Evolutionary conservation across 331 rosid genomes (phyloP), one percentile per base, ranked within the genome.

Genomic region (Ulmus americana): DNA sequence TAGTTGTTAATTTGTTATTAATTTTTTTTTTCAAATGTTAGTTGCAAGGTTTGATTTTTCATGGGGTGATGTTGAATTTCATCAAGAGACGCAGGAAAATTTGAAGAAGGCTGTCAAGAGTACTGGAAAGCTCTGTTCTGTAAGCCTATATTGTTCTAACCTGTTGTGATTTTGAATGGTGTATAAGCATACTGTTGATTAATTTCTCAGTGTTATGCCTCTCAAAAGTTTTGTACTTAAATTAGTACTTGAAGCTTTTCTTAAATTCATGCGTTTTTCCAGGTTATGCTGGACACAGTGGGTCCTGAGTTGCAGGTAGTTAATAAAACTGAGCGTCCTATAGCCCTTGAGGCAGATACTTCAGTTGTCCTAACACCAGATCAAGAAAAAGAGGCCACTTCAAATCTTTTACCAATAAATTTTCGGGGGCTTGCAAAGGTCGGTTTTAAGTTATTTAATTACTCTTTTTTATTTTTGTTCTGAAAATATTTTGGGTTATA

Each of bases 281-380:
- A 92, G 95, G 86, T 92, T 79, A 88, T 92, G 96, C 77, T 92
- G 78, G 96, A 92, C 76, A 92, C 97, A 0, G 91, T 83, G 55
- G 98, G 96, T 47, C 88, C 98, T 1, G 98, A 92, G 85, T 77
- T 92, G 95, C 96, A 86, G 84, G 95, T 92, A 54, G 79, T 89
- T 44, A 92, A 85, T 76, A 92, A 74, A 85, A 70, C 80, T 9
- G 89, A 70, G 76, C 78, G 64, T 47, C 35, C 95, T 8, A 77
- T 92, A 69, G 74, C 88, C 12, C 95, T 89, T 64, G 58, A 71
- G 81, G 88, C 58, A 50, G 78, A 86, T 66, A 87, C 53, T 69
- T 49, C 79, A 70, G 95, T 89, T 70, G 82, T 86, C 70, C 82
- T 92, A 14, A 92, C 91, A 65, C 98, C 97, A 40, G 75, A 83